phyloP scores from a whole-genome alignment of 2,329 filamentous ascomycete species.

The Botrytis deweyae region DNA sequence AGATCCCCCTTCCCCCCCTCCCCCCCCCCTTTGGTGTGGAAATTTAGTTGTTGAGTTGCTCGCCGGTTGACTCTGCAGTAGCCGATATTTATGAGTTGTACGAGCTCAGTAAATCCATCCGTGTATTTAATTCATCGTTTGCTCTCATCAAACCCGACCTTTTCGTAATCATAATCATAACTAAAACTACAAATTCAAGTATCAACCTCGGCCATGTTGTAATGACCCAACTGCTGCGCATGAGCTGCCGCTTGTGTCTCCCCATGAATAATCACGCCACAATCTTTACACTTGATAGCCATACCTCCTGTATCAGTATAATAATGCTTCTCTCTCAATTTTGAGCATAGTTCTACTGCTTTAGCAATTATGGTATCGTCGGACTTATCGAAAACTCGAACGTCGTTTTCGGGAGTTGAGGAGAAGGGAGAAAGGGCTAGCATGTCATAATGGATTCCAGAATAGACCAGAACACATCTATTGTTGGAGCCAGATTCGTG shows the following conservation, averaged over 20 bases:
- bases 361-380: constrained; percentile 69
- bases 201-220: constrained; percentile 54
- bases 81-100: not conserved
- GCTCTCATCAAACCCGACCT: not conserved
- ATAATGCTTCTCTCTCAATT: constrained; percentile 73
- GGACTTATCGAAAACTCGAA: constrained; percentile 54
- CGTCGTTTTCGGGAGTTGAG: constrained; percentile 61
- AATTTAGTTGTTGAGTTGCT: not conserved
- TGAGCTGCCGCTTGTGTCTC: constrained; percentile 62
- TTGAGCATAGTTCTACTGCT: constrained; percentile 62
- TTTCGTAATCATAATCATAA: not conserved
- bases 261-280: constrained; percentile 67
- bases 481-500: constrained; percentile 54
- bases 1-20: too few species aligned
- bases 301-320: constrained; percentile 86
- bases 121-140: not conserved
- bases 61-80: not conserved
- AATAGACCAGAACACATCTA: constrained; percentile 82
- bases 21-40: too few species aligned
- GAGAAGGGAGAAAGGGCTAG: constrained; percentile 69
- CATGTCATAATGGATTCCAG: constrained; percentile 90
- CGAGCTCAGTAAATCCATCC: not conserved
- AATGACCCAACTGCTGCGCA: constrained; percentile 59
- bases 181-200: not conserved
- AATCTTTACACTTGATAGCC: constrained; percentile 73